Percentiles rank a stretch among this genome's conserved stretches.
Conservation (phyloP, 208 protist genomes). For the Crithidia bombi region DNA sequence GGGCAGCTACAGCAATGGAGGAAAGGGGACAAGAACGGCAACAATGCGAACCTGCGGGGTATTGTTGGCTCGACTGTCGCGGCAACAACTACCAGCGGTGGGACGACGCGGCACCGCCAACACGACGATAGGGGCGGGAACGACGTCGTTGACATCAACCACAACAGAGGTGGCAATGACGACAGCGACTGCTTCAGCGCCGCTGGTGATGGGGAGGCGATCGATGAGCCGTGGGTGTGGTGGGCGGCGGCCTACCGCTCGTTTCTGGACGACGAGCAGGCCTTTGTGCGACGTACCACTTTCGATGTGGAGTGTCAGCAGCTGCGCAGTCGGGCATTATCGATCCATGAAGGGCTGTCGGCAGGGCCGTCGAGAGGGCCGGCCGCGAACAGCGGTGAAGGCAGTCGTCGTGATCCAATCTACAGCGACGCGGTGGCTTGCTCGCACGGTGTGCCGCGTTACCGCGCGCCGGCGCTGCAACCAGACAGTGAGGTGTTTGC, state of each 20-base stretch:
- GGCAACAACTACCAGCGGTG: not conserved
- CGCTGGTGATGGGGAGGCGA: slow-evolving; percentile 11
- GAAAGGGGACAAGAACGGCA: not conserved
- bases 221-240: slow-evolving; percentile 59
- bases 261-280: slow-evolving; percentile 77
- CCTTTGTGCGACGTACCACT: slow-evolving; percentile 74
- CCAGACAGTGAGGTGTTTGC: no score
- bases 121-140: not conserved
- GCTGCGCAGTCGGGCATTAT: slow-evolving; percentile 29
- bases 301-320: slow-evolving; percentile 81
- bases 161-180: not conserved
- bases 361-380: not conserved
- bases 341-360: slow-evolving; percentile 5
- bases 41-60: no score
- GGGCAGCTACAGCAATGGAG: not conserved
- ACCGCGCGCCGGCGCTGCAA: slow-evolving; percentile 1
- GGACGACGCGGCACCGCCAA: not conserved
- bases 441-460: not conserved
- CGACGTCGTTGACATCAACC: not conserved
- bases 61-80: not conserved
- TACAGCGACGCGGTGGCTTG: not conserved
- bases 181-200: not conserved
- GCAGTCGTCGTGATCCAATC: no score
- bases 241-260: slow-evolving; percentile 77
- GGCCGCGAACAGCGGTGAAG: not conserved